Evolutionary conservation across 192 early-diverging fungal genomes (phyloP), one percentile per base, ranked within the genome.

Genomic region (Coemansia sp.): DNA sequence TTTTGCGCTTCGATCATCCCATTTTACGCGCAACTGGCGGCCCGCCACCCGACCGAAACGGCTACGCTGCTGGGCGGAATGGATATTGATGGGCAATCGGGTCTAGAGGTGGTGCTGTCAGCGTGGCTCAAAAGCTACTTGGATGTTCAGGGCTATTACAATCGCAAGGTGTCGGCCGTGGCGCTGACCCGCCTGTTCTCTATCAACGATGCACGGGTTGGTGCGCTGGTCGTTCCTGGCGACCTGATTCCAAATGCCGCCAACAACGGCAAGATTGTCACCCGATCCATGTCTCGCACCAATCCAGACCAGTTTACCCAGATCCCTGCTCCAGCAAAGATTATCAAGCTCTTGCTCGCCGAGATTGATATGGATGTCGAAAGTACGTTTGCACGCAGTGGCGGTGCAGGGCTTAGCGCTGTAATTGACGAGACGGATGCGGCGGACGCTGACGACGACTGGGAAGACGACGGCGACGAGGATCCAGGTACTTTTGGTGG

Each of bases 1-100:
- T 93, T 95, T 32, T 87, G 88, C 57, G 85, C 91, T 70, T 90
- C 92, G 19, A 74, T 95, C 17, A 70, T 96, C 8, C 78, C 89
- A 51, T 84, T 94, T 8, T 93, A 95, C 72, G 90, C 89, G 30
- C 92, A 96, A 52, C 78, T 96, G 40, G 80, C 91, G 36, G 56
- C 81, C 25, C 80, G 60, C 21, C 86, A 93, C 32, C 69, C 83
- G 28, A 73, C 81, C 21, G 87, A 85, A 12, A 83, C 92, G 0
- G 67, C 92, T 46, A 75, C 88, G 23, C 88, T 94, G 68, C 79
- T 97, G 45, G 62, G 50, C 26, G 59, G 67, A 12, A 67, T 68
- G 53, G 35, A 75, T n/a, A 68, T 91, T 25, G 70, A 80, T 31
- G 83, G 81, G 5, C 70, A 46, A 14, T 83, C 73, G 42, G 94